phyloP scores from a whole-genome alignment of 2,329 filamentous ascomycete genomes.

The Fusarium sp. region DNA sequence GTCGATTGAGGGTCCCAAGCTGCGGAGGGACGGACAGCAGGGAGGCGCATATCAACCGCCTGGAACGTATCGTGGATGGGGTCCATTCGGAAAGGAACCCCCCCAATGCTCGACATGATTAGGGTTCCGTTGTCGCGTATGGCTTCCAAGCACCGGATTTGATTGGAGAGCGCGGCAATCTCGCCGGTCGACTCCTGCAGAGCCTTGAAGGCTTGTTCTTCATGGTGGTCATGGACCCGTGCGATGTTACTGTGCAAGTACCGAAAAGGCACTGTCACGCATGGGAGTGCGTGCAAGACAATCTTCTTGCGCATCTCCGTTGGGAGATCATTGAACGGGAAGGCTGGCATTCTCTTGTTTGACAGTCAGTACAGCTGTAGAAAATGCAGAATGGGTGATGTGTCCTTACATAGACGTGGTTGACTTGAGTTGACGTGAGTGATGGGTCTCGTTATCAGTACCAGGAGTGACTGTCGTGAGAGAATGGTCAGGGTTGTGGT shows the following conservation, averaged over 20 bases:
- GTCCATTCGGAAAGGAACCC: not conserved
- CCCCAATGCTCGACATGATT: not conserved
- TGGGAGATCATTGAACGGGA: fast-evolving
- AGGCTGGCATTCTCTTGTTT: not conserved
- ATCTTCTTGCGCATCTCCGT: not conserved
- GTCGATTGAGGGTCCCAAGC: not conserved
- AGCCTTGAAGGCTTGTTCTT: not conserved
- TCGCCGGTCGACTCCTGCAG: not conserved
- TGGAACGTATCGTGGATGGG: not conserved
- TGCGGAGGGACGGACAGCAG: not conserved
- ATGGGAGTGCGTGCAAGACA: fast-evolving
- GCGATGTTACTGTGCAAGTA: fast-evolving
- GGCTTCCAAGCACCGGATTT: not conserved
- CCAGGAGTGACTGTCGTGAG: fast-evolving
- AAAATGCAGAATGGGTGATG: fast-evolving
- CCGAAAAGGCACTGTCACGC: fast-evolving
- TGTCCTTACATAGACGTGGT: not conserved
- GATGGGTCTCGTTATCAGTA: not conserved
- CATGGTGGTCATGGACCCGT: fast-evolving
- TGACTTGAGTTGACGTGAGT: not conserved
- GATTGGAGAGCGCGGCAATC: fast-evolving
- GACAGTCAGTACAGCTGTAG: not conserved
- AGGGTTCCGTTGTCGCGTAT: not conserved
- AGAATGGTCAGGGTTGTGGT: not conserved
- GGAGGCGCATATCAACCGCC: not conserved